A percentile compares a stretch with the other conserved stretches of the same genome.
phyloP scores from a whole-genome alignment of 2,329 filamentous ascomycete genomes.

The Tolypocladium nubicola region DNA sequence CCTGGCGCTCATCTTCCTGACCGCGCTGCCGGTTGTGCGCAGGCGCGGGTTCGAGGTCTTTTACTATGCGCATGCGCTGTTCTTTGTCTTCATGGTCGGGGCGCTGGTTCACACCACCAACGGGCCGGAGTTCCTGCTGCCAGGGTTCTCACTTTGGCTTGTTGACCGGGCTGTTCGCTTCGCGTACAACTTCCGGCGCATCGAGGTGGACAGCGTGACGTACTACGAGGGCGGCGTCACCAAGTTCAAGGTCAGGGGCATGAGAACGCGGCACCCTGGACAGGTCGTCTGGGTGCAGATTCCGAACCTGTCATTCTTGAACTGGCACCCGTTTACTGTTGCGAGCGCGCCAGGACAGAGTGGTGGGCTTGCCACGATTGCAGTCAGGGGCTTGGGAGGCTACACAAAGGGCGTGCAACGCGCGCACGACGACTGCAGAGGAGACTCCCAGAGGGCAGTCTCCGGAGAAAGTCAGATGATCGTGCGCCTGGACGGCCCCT shows the following conservation, averaged over 20 bases:
- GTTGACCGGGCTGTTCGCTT: slow-evolving; percentile 12
- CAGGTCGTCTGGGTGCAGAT: slow-evolving; percentile 15
- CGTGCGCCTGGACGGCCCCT: slow-evolving; percentile 10
- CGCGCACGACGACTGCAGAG: background rate
- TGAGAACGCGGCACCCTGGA: slow-evolving; percentile 5
- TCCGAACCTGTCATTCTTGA: slow-evolving; percentile 8
- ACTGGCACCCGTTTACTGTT: slow-evolving; percentile 16
- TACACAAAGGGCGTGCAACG: slow-evolving; percentile 1
- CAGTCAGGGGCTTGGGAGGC: slow-evolving; percentile 2
- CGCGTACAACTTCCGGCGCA: slow-evolving; percentile 7
- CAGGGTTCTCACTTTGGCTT: slow-evolving; percentile 11
- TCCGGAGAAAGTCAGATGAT: background rate
- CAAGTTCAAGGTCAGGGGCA: slow-evolving; percentile 11
- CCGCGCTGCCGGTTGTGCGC: slow-evolving; percentile 9
- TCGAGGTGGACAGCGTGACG: slow-evolving; percentile 4
- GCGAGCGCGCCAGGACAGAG: slow-evolving; percentile 6
- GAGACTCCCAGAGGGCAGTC: background rate
- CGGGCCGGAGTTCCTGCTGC: slow-evolving; percentile 12
- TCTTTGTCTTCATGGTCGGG: slow-evolving; percentile 12
- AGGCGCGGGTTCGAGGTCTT: slow-evolving; percentile 11
- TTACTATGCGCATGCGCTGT: slow-evolving; percentile 13
- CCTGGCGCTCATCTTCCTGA: slow-evolving; percentile 10
- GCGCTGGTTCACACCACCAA: slow-evolving; percentile 12
- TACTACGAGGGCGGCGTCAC: slow-evolving; percentile 9
- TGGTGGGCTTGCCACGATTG: slow-evolving; percentile 4